These are phyloP conservation scores for Chaetomium sp. DNA, from an alignment of 2,329 filamentous ascomycete genomes.

Conservation along the genomic window DNA sequence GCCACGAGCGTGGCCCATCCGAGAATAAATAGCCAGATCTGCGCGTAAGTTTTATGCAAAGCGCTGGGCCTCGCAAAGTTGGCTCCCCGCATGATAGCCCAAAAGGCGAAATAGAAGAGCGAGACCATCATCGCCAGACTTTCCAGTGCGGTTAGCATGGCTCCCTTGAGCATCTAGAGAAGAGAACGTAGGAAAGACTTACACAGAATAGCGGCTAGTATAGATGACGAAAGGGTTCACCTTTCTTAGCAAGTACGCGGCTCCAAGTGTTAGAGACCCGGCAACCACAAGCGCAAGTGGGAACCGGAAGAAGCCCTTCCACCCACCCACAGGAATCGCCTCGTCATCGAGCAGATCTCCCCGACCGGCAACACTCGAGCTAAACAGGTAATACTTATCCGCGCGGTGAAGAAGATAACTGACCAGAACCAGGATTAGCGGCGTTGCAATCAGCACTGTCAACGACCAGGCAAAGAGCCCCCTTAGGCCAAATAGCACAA, in stretches of 20 bases:
- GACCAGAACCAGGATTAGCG: conserved; percentile 63
- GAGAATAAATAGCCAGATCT: conserved; percentile 77
- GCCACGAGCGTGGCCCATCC: conserved; percentile 68
- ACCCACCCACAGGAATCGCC: conserved; percentile 61
- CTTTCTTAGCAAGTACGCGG: conserved; percentile 70
- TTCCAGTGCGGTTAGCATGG: conserved; percentile 10
- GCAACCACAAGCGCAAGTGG: conserved; percentile 68
- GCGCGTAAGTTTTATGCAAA: conserved; percentile 71
- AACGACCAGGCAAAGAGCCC: conserved; percentile 86
- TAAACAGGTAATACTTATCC: conserved; percentile 87
- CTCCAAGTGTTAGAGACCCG: conserved; percentile 60
- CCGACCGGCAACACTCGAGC: conserved; percentile 46
- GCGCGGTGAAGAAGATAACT: conserved; percentile 61
- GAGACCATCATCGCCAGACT: conserved; percentile 80
- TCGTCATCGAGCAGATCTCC: conserved; percentile 56
- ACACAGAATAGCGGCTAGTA: conserved; percentile 76
- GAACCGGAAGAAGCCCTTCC: conserved; percentile 78
- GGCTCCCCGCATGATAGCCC: conserved; percentile 74
- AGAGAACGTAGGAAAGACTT: conserved; percentile 24
- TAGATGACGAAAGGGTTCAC: conserved; percentile 89
- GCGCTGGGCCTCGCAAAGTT: conserved; percentile 79
- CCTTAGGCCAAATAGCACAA: conserved; percentile 72
- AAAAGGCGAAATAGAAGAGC: conserved; percentile 72
- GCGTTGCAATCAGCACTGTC: conserved; percentile 72
- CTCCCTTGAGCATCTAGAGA: neutral